phyloP scores from a whole-genome alignment of 495 filamentous ascomycete genomes.

The Penicillium odoratum region DNA sequence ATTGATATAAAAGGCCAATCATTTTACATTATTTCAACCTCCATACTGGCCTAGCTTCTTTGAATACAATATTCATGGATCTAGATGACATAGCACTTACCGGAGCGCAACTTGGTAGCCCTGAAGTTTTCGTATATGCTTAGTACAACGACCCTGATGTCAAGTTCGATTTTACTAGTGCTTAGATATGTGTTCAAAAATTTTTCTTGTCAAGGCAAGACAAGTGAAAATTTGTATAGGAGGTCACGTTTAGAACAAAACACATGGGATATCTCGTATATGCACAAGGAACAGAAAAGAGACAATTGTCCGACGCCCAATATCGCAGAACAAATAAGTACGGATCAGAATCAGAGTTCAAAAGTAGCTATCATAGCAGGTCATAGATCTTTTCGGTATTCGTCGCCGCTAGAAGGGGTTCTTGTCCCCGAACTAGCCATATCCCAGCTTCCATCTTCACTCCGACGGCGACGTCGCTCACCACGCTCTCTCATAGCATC shows the following conservation, averaged over 20 bases:
- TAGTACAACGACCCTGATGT: too few relatives aligned
- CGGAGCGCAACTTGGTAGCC: too few relatives aligned
- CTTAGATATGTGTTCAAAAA: too few relatives aligned
- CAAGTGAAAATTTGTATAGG: too few relatives aligned
- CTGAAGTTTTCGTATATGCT: too few relatives aligned
- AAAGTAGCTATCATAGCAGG: conserved; percentile 9
- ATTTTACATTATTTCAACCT: background rate
- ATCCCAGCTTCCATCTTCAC: conserved; percentile 53
- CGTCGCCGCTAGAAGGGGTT: conserved; percentile 45
- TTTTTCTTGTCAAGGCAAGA: too few relatives aligned
- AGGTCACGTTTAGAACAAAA: conserved; percentile 2
- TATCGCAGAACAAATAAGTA: conserved; percentile 17
- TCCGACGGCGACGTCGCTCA: conserved; percentile 67
- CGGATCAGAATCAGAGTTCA: conserved; percentile 4
- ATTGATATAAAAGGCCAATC: background rate
- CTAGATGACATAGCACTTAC: background rate
- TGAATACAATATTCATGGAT: background rate
- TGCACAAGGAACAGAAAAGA: conserved; percentile 21
- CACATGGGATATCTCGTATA: conserved; percentile 28
- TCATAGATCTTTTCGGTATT: conserved; percentile 45
- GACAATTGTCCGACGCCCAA: conserved; percentile 19
- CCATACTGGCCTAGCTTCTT: background rate
- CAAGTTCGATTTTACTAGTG: too few relatives aligned
- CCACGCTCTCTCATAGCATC: conserved; percentile 86
- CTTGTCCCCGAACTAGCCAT: conserved; percentile 44